Evolutionary conservation across 305 asterid genomes (phyloP), one percentile per base, ranked within the genome.

Genomic region (Rubia tinctorum): DNA sequence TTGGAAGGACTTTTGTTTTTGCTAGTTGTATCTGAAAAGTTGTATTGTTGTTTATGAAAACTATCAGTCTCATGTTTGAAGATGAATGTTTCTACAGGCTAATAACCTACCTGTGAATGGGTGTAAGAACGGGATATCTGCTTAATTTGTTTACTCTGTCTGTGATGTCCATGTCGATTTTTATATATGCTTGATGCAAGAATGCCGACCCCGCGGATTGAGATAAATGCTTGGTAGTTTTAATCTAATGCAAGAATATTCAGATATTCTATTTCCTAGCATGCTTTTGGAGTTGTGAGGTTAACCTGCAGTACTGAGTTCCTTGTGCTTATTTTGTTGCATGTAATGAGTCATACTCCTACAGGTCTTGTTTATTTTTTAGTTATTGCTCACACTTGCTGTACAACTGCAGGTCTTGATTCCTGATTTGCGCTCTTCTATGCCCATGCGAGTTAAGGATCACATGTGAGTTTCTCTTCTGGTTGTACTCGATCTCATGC

Each of bases 381-480:
- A 18, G 47, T 70, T 74, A 13, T 69, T 59, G 59, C 71, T 83
- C 75, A 72, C 18, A 70, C 58, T 63, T 79, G 43, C 69, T 73
- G 39, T 75, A 47, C 39, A 75, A 71, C 34, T 77, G 82, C 91
- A 94, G 30, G 30, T 94, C 78, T 76, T 90, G 78, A 82, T 94
- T 75, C 91, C 88, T 76, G 97, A 94, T 84, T 83, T 94, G 82
- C 97, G 96, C 51, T 85, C 93, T 73, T 88, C 99, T 58, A 78
- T 77, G 63, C 97, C 97, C 40, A 30, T 88, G 75, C 85, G 86
- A 75, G 85, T 85, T 72, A 91, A 94, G 86, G 99, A 91, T 83
- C 99, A 91, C 78, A 94, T 90, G 99, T 91, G 77, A 86, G 97
- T 83, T 84, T n/a, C 74, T 68, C 68, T 60, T 77, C 74, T 80